Conservation (phyloP, 2,329 filamentous ascomycete species). For the Sporothrix inflata region DNA sequence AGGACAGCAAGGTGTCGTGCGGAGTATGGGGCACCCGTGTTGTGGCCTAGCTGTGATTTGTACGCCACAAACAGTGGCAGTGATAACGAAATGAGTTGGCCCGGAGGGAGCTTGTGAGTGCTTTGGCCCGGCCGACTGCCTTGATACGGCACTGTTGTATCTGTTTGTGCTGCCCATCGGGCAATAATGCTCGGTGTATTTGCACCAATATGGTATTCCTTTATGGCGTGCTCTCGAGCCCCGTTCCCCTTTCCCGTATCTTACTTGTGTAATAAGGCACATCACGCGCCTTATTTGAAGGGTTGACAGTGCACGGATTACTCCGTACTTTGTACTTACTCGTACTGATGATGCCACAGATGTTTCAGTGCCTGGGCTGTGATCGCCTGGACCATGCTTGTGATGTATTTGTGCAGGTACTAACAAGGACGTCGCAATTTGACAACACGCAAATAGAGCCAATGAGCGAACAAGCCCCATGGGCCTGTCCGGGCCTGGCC, state of each 20-base stretch:
- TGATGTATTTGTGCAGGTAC: background rate
- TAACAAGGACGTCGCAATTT: background rate
- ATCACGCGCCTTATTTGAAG: background rate
- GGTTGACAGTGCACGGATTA: background rate
- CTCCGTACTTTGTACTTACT: background rate
- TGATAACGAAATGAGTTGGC: background rate
- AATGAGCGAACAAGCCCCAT: slow-evolving; percentile 3
- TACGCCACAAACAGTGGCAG: background rate
- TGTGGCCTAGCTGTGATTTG: background rate
- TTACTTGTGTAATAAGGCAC: background rate
- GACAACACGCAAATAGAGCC: background rate
- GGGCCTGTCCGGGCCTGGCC: background rate
- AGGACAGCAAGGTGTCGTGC: slow-evolving; percentile 8
- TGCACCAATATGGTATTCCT: slow-evolving; percentile 4
- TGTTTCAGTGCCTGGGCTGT: background rate
- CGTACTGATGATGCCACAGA: background rate
- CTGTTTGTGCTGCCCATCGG: background rate
- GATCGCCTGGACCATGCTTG: background rate
- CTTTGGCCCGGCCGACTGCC: background rate
- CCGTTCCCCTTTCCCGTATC: background rate
- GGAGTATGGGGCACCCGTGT: background rate
- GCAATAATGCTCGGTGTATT: slow-evolving; percentile 7
- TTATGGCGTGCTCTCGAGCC: slow-evolving; percentile 10
- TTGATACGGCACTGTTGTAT: background rate
- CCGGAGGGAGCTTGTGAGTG: background rate